Base-by-base conservation (phyloP, 2,329 filamentous ascomycete species). In the Aspergillus puulaauensis region DNA sequence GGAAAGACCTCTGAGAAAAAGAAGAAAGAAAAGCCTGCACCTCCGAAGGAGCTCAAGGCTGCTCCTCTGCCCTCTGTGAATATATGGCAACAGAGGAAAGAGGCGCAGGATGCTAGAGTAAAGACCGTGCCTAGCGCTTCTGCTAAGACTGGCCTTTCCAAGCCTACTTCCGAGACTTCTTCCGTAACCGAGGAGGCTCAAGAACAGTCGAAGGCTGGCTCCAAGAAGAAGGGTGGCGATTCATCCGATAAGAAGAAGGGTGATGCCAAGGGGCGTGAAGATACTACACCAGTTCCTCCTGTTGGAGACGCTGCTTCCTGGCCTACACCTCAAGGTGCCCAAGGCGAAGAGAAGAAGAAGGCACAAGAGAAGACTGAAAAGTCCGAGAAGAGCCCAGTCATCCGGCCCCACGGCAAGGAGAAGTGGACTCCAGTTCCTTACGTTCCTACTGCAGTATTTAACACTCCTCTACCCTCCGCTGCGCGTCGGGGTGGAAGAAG, bases 341-440 rank as follows among this genome's bases (percentile, higher is more conserved):
- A 88, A 52, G 86, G 88, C 50, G 91, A 95, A 65, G 85, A 90
- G 61, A 90, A 90, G 76, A 87, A 88, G 68, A 92, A 91, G 73
- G 76, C 81, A 2, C 80, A 85, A 53, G 82, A 87, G 55, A 91
- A 91, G 73, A 77, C 79, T 6, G 77, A 75, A 53, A 75, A 79
- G 33, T 79, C 85, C 21, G 81, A 82, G 12, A 88, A 90, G 63
- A 86, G 54, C 66, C 81, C 70, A 66, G 73, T 65, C 66, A 84
- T 79, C 74, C 87, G 82, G 65, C 73, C 79, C 14, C 80, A 84
- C 60, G 80, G 83, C 56, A 96, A 96, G 79, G 86, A 90, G 67
- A 90, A 92, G 69, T 98, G 95, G 93, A 87, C 90, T 58, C 83
- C 87, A 1, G 85, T 97, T 57, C 86, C 88, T 35, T 93, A 93